Conservation (phyloP, 2,329 filamentous ascomycete species). For the Talaromyces sp. region DNA sequence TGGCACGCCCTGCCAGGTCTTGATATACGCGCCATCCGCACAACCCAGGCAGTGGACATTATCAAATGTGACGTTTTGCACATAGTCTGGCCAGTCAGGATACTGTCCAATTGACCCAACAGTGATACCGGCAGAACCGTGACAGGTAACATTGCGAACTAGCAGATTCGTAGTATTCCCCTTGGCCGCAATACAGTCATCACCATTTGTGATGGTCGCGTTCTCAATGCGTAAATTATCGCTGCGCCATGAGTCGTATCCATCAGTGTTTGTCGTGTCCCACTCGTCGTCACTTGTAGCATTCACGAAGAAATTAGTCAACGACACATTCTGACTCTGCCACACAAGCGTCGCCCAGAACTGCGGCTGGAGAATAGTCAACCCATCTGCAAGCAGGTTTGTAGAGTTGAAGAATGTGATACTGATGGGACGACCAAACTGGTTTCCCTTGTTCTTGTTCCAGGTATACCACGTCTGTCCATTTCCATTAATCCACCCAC, state of each 20-base stretch:
- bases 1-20: constrained; percentile 22
- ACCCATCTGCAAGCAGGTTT: constrained; percentile 45
- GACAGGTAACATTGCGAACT: constrained; percentile 35
- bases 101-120: constrained; percentile 40
- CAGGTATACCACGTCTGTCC: constrained; percentile 55
- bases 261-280: constrained; percentile 49
- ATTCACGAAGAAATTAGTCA: constrained; percentile 52
- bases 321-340: constrained; percentile 47
- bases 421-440: constrained; percentile 47
- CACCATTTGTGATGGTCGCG: constrained; percentile 36
- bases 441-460: constrained; percentile 42
- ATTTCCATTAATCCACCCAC: constrained; percentile 56
- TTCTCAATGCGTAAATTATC: constrained; percentile 43
- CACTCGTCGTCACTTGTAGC: constrained; percentile 42
- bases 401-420: constrained; percentile 49
- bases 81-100: constrained; percentile 28
- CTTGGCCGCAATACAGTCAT: constrained; percentile 40
- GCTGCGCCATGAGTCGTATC: constrained; percentile 50
- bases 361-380: constrained; percentile 48
- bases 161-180: constrained; percentile 38
- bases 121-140: constrained; percentile 33
- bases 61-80: constrained; percentile 37
- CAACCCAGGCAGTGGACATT: constrained; percentile 19
- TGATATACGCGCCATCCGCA: constrained; percentile 21
- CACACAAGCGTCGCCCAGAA: constrained; percentile 49